Evolutionary conservation across 441 rosid genomes (phyloP).

Genomic region (Raphanus hybrid): DNA sequence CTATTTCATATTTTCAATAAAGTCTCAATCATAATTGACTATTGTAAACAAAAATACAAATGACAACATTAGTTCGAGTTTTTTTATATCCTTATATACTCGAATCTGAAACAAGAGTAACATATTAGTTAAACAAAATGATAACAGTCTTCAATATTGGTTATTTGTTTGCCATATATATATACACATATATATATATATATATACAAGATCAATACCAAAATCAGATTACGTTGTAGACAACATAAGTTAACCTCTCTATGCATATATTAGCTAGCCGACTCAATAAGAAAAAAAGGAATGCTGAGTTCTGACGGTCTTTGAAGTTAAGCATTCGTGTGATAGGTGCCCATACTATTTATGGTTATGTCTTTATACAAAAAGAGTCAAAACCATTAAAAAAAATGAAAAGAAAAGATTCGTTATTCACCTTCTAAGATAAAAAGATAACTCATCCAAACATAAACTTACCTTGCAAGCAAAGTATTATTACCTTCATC

Average conservation of each 20-base stretch:
- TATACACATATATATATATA: background rate
- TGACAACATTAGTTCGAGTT: no score
- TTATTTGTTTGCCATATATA: background rate
- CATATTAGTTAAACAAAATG: background rate
- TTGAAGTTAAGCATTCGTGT: constrained; percentile 38
- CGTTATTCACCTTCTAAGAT: constrained; percentile 39
- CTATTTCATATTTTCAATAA: no score
- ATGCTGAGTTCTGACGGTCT: constrained; percentile 9
- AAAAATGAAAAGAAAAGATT: constrained; percentile 31
- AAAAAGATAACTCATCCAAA: constrained; percentile 34
- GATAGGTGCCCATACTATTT: constrained; percentile 30
- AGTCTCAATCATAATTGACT: no score
- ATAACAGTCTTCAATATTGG: background rate
- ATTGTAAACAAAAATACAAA: no score
- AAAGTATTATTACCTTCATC: constrained; percentile 38
- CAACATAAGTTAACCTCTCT: background rate
- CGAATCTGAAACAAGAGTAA: background rate
- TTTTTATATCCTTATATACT: background rate
- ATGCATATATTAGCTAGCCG: background rate
- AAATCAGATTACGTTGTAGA: background rate
- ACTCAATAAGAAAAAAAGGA: background rate
- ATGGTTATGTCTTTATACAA: constrained; percentile 14
- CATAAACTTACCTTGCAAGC: constrained; percentile 46
- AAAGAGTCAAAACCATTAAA: constrained; percentile 31
- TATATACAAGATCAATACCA: background rate